Evolutionary conservation across 495 filamentous ascomycete genomes (phyloP).

Genomic region (Astrothelium subdiscretum): DNA sequence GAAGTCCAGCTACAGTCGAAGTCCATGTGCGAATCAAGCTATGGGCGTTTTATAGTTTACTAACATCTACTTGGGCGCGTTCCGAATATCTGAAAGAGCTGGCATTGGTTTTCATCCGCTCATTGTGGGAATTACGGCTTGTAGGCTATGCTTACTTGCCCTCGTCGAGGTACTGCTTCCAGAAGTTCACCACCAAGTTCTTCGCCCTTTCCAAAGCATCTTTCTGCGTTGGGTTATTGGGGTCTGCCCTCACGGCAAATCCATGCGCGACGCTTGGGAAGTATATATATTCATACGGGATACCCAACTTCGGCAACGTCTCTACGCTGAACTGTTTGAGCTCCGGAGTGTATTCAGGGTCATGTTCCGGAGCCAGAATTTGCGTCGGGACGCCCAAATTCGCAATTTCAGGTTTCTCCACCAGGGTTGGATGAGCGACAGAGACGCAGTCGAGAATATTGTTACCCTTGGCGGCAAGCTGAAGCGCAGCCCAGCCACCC

Average conservation of each 20-base stretch:
- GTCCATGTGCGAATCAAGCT: too few species aligned
- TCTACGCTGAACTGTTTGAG: constrained; percentile 37
- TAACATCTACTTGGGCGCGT: background rate
- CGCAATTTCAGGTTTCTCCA: constrained; percentile 39
- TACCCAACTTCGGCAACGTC: constrained; percentile 29
- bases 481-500: constrained; percentile 46
- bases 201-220: constrained; percentile 37
- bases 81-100: background rate
- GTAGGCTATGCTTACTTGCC: background rate
- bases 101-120: background rate
- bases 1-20: too few species aligned
- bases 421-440: constrained; percentile 40
- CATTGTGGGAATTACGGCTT: background rate
- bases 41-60: background rate
- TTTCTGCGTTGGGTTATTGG: constrained; percentile 29
- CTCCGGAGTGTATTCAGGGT: constrained; percentile 36
- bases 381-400: constrained; percentile 42
- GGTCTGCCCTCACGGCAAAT: constrained; percentile 36
- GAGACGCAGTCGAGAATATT: constrained; percentile 42
- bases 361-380: constrained; percentile 45
- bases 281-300: constrained; percentile 48
- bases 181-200: constrained; percentile 14
- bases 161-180: background rate
- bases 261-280: constrained; percentile 44
- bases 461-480: constrained; percentile 33